Conservation (phyloP, 306 rosid genomes). For the Acacia confusa region DNA sequence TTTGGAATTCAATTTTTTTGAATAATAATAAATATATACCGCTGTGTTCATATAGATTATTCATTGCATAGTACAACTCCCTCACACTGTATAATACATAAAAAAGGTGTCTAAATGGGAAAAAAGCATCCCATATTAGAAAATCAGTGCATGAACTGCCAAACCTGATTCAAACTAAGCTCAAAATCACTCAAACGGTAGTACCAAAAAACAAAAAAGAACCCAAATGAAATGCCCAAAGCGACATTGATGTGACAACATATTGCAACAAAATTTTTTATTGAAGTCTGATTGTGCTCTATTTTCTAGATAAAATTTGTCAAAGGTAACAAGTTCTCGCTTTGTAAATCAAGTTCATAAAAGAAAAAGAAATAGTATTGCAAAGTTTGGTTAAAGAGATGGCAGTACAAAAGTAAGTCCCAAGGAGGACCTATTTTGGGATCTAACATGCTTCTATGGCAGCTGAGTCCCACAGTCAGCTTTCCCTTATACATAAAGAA, state of each 20-base stretch:
- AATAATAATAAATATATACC: too few species aligned
- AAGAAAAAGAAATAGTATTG: background rate
- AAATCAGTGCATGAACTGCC: too few species aligned
- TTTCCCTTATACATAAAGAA: slow-evolving; percentile 32
- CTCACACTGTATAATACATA: too few species aligned
- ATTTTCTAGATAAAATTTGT: background rate
- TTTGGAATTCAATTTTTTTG: background rate
- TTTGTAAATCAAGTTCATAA: background rate
- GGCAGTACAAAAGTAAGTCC: background rate
- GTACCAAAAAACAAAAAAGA: background rate
- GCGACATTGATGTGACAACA: background rate
- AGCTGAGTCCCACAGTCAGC: slow-evolving; percentile 33
- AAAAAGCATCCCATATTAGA: too few species aligned
- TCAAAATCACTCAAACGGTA: background rate
- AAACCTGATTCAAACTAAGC: background rate
- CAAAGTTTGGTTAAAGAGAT: background rate
- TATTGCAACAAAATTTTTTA: background rate
- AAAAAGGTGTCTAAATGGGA: too few species aligned
- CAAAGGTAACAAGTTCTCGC: background rate
- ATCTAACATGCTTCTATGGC: slow-evolving; percentile 35
- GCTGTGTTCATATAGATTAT: too few species aligned
- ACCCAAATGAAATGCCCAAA: background rate
- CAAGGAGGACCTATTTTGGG: slow-evolving; percentile 31
- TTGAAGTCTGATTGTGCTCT: background rate
- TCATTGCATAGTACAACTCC: too few species aligned